A percentile compares a stretch with the other conserved stretches of the same genome.
Conservation (phyloP, 768 basidiomycete species). For the Tricholoma hemisulphureum region DNA sequence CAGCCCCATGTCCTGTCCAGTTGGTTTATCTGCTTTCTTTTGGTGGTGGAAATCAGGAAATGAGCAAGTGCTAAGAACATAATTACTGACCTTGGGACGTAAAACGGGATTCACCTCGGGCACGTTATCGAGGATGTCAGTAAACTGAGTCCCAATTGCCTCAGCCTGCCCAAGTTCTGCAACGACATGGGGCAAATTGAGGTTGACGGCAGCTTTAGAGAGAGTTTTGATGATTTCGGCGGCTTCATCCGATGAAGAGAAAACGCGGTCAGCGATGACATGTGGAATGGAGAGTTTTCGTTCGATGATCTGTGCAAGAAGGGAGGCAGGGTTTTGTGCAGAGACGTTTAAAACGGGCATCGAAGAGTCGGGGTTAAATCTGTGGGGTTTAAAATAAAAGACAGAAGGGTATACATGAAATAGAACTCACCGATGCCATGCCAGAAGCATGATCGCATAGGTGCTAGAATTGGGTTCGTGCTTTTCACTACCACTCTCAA, state of each 20-base stretch:
- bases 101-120: conserved; percentile 65
- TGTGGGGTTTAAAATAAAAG: conserved; percentile 15
- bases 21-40: conserved; percentile 14
- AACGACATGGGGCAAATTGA: conserved; percentile 50
- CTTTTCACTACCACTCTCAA: conserved; percentile 50
- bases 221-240: conserved; percentile 52
- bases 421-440: conserved; percentile 50
- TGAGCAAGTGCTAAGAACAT: background rate
- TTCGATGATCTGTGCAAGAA: conserved; percentile 47
- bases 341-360: conserved; percentile 15
- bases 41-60: background rate
- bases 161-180: conserved; percentile 57
- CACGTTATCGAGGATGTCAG: conserved; percentile 48
- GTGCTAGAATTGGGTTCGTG: conserved; percentile 54
- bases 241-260: conserved; percentile 56
- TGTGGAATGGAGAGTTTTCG: conserved; percentile 48
- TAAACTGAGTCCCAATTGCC: conserved; percentile 35
- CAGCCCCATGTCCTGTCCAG: conserved; percentile 14
- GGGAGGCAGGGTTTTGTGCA: conserved; percentile 23
- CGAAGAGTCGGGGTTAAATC: conserved; percentile 38
- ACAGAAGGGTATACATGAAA: background rate
- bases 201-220: conserved; percentile 58
- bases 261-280: conserved; percentile 57
- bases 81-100: conserved; percentile 30
- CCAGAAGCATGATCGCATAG: conserved; percentile 67